These are phyloP conservation scores for Exophiala viscosa DNA, from an alignment of 2,329 filamentous ascomycete genomes.

Conservation along the genomic window DNA sequence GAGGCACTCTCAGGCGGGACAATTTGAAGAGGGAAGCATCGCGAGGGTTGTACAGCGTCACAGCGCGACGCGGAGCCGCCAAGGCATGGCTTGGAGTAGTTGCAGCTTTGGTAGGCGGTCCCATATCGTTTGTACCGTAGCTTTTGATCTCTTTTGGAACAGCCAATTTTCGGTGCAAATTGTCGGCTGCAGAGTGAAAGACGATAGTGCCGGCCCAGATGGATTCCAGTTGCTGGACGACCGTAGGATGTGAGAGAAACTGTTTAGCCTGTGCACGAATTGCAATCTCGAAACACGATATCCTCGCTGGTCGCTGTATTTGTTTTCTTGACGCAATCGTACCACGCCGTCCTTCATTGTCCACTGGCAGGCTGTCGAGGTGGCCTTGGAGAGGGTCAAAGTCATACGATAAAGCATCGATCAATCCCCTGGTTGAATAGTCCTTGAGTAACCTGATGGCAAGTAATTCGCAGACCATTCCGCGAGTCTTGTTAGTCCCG, in stretches of 20 bases:
- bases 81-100: constrained; percentile 18
- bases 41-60: constrained; percentile 82
- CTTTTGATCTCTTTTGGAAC: constrained; percentile 22
- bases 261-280: constrained; percentile 90
- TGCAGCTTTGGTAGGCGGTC: constrained; percentile 19
- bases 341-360: constrained; percentile 27
- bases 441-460: constrained; percentile 88
- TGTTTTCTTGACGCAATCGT: constrained; percentile 30
- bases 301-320: constrained; percentile 63
- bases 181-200: constrained; percentile 85
- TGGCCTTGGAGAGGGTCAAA: constrained; percentile 89
- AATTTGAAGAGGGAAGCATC: constrained; percentile 90
- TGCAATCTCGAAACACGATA: constrained; percentile 87
- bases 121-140: constrained; percentile 40
- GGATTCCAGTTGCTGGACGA: constrained; percentile 91
- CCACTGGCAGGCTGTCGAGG: constrained; percentile 43
- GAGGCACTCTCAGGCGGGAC: constrained; percentile 81
- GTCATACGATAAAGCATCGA: constrained; percentile 91
- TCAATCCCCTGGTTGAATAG: constrained; percentile 81
- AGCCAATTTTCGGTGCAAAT: constrained; percentile 60
- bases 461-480: constrained; percentile 83
- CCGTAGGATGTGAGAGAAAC: constrained; percentile 84
- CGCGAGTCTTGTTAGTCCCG: constrained; percentile 76
- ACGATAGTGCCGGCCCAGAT: constrained; percentile 96
- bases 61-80: constrained; percentile 54